Percentiles rank a stretch among this genome's conserved stretches.
These are phyloP conservation scores for Acanthamoeba pearcei DNA, from an alignment of 208 protist species.

Conservation along the genomic window DNA sequence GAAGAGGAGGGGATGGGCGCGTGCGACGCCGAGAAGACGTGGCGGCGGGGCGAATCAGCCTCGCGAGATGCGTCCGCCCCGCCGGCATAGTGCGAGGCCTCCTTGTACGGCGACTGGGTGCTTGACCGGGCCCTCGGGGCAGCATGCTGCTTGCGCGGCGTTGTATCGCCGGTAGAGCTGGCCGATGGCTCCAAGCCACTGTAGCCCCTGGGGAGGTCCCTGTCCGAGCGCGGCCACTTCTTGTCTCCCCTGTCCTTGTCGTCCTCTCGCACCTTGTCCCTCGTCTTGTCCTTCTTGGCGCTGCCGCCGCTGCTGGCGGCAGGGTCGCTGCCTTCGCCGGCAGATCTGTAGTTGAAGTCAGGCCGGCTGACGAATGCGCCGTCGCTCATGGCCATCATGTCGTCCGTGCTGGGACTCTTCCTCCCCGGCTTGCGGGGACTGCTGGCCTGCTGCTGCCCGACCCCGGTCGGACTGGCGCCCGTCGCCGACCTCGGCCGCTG, in stretches of 20 bases:
- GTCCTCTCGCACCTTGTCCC: neutral
- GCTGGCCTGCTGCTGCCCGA: neutral
- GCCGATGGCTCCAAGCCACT: neutral
- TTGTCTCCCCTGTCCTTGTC: neutral
- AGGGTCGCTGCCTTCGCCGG: neutral
- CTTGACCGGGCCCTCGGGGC: neutral
- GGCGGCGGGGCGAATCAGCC: neutral
- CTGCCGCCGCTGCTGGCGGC: too few relatives aligned
- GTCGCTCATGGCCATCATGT: slow-evolving; percentile 3
- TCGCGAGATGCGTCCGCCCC: neutral
- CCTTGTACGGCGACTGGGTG: neutral
- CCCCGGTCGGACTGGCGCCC: neutral
- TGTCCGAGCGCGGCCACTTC: neutral
- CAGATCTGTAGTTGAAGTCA: neutral
- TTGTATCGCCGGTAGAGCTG: neutral
- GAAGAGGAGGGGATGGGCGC: neutral
- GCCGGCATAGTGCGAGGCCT: neutral
- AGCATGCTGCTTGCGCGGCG: neutral
- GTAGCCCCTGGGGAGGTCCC: neutral
- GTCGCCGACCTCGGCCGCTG: neutral
- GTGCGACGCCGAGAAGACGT: neutral
- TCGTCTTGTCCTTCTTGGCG: neutral
- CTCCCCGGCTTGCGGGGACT: neutral
- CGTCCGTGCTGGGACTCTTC: neutral
- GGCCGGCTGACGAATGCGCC: neutral